Evolutionary conservation across 225 moss, liverwort and hornwort species (phyloP).

Genomic region (Anthoceros angustus): DNA sequence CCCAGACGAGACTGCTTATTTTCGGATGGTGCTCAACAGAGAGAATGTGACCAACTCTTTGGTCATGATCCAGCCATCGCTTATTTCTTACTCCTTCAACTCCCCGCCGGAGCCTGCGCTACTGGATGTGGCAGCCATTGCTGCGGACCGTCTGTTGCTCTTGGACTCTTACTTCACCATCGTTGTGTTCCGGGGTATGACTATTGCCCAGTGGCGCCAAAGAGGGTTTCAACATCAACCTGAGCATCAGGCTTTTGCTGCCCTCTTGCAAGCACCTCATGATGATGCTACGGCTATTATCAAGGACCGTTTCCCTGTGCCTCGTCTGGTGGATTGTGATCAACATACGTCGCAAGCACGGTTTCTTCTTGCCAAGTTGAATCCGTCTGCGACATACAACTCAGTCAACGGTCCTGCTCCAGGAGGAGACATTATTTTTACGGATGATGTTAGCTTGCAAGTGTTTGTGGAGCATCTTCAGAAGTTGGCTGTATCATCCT

Average conservation of each 20-base stretch:
- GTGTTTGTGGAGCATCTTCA: slow-evolving; percentile 95
- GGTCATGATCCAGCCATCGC: slow-evolving; percentile 98
- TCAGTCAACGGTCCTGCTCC: slow-evolving; percentile 92
- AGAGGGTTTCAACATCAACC: slow-evolving; percentile 83
- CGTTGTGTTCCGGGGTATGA: slow-evolving; percentile 92
- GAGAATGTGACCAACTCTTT: slow-evolving; percentile 86
- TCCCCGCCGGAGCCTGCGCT: slow-evolving; percentile 75
- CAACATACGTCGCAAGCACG: slow-evolving; percentile 98
- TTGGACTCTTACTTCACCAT: slow-evolving; percentile 94
- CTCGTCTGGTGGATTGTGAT: slow-evolving; percentile 86
- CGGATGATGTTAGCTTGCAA: slow-evolving; percentile 97
- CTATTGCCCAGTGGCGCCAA: slow-evolving; percentile 87
- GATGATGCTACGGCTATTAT: slow-evolving; percentile 62
- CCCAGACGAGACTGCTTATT: slow-evolving; percentile 97
- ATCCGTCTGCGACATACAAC: slow-evolving; percentile 92
- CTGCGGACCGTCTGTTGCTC: slow-evolving; percentile 74
- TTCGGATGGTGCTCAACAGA: slow-evolving; percentile 84
- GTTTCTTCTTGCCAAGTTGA: slow-evolving; percentile 86
- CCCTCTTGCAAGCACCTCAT: slow-evolving; percentile 63
- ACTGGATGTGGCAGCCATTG: slow-evolving; percentile 83
- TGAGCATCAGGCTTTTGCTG: slow-evolving; percentile 85
- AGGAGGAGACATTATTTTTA: slow-evolving; percentile 94
- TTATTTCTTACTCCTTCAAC: slow-evolving; percentile 74
- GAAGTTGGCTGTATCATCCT: slow-evolving; percentile 83
- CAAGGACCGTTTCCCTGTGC: slow-evolving; percentile 81